These are phyloP conservation scores for Aspergillus saccharolyticus DNA, from an alignment of 495 filamentous ascomycete species.

Conservation along the genomic window DNA sequence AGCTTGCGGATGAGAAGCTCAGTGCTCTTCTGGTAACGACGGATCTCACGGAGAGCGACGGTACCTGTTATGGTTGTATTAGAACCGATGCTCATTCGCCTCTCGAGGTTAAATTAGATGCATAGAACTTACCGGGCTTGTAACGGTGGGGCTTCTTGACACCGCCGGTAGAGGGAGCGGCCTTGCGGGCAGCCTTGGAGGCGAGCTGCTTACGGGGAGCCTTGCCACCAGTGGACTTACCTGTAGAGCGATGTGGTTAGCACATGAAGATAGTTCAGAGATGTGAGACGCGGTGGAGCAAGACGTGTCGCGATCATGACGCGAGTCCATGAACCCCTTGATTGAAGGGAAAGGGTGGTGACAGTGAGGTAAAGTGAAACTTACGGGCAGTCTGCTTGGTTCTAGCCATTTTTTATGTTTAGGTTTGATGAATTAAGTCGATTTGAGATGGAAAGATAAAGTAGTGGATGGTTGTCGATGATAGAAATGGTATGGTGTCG, in stretches of 20 bases:
- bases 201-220: conserved; percentile 97
- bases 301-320: conserved; percentile 24
- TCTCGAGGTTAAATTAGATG: neutral
- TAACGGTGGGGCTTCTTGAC: conserved; percentile 99
- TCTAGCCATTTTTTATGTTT: conserved; percentile 76
- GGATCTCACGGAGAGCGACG: conserved; percentile 99
- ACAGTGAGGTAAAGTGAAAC: conserved; percentile 31
- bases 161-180: conserved; percentile 70
- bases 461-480: conserved; percentile 38
- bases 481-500: conserved; percentile 20
- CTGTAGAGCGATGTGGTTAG: conserved; percentile 41
- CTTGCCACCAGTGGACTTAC: conserved; percentile 99
- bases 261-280: conserved; percentile 15
- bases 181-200: conserved; percentile 78
- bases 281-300: conserved; percentile 8
- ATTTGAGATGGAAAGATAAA: conserved; percentile 47
- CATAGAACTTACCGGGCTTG: conserved; percentile 79
- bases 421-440: conserved; percentile 43
- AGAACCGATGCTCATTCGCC: conserved; percentile 18
- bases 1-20: conserved; percentile 99
- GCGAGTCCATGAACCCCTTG: conserved; percentile 11
- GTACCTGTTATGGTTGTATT: conserved; percentile 55
- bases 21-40: conserved; percentile 99
- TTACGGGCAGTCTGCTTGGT: conserved; percentile 99
- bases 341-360: conserved; percentile 11